Conservation (phyloP, 2,329 filamentous ascomycete genomes). For the Leptographium wingfieldii region DNA sequence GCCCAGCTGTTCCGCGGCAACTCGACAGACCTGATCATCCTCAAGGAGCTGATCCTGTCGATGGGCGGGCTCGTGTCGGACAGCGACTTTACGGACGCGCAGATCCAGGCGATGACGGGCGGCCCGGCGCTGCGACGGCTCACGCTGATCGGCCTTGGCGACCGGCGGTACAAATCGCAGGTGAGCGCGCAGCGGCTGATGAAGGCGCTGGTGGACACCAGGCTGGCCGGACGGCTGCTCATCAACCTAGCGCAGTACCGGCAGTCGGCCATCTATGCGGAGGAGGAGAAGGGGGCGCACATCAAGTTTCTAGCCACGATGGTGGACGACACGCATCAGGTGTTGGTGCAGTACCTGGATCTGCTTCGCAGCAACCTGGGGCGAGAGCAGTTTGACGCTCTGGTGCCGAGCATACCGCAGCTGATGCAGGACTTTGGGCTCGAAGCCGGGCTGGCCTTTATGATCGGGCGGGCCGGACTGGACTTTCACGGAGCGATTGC, state of each 20-base stretch:
- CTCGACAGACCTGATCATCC: slow-evolving; percentile 78
- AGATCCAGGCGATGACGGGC: slow-evolving; percentile 79
- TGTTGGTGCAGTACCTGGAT: slow-evolving; percentile 80
- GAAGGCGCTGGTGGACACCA: slow-evolving; percentile 63
- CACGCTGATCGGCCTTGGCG: slow-evolving; percentile 66
- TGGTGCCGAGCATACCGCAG: slow-evolving; percentile 61
- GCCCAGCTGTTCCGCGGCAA: slow-evolving; percentile 72
- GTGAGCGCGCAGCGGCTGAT: slow-evolving; percentile 70
- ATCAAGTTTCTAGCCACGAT: slow-evolving; percentile 83
- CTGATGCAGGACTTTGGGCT: slow-evolving; percentile 71
- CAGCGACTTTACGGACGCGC: slow-evolving; percentile 75
- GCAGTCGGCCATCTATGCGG: slow-evolving; percentile 68
- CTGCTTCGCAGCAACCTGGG: slow-evolving; percentile 70
- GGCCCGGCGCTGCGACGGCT: slow-evolving; percentile 68
- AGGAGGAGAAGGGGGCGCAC: slow-evolving; percentile 60
- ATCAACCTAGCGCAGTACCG: slow-evolving; percentile 84
- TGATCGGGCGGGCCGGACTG: slow-evolving; percentile 66
- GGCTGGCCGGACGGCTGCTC: slow-evolving; percentile 70
- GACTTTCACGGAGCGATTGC: slow-evolving; percentile 38
- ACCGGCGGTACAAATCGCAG: slow-evolving; percentile 52
- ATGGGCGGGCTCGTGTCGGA: slow-evolving; percentile 92
- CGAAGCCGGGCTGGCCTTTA: slow-evolving; percentile 69
- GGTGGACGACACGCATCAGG: slow-evolving; percentile 78
- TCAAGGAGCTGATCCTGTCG: slow-evolving; percentile 78
- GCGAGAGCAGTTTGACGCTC: slow-evolving; percentile 60